Conservation (phyloP, 1,284 basidiomycete species). For the Polyporus tsugae region DNA sequence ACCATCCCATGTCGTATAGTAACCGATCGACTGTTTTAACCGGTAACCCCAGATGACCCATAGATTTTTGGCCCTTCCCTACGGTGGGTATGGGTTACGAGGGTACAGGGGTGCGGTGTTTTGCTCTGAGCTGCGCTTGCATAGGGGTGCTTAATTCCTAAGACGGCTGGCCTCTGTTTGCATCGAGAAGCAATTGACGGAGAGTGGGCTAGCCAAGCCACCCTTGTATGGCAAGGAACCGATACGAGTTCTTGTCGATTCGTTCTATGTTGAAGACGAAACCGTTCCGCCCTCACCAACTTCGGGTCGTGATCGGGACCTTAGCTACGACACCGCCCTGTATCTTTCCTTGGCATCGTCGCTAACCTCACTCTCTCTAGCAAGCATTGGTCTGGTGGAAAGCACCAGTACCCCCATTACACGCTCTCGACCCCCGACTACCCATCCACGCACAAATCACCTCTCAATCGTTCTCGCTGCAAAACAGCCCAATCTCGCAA, state of each 20-base stretch:
- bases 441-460: constrained; percentile 73
- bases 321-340: not conserved
- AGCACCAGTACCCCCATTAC: constrained; percentile 69
- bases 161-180: not conserved
- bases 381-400: constrained; percentile 87
- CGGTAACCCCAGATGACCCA: not conserved
- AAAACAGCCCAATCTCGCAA: constrained; percentile 78
- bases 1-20: not conserved
- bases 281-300: no score
- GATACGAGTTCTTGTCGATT: not conserved
- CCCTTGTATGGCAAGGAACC: no score
- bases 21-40: not conserved
- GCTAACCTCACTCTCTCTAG: constrained; percentile 44
- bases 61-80: not conserved
- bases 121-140: not conserved
- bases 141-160: not conserved
- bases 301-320: no score
- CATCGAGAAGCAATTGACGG: not conserved
- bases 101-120: no score
- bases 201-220: no score
- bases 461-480: constrained; percentile 71
- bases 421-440: constrained; percentile 69
- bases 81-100: no score
- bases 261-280: no score
- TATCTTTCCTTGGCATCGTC: not conserved